phyloP scores from a whole-genome alignment of 305 asterid species.

The Solanum hybrid region DNA sequence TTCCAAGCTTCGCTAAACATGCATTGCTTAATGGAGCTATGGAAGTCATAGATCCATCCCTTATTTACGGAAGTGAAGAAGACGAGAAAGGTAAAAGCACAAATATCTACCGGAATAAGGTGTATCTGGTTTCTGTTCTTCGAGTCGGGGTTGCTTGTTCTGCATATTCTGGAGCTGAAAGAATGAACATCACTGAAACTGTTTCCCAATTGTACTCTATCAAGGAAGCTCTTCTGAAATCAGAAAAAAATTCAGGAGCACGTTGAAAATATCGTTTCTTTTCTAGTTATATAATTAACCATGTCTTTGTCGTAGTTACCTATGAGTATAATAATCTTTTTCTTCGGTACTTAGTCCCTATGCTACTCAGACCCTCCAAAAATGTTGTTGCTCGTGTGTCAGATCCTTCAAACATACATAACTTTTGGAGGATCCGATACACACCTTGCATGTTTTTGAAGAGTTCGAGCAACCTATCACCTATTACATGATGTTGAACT shows the following conservation, averaged over 20 bases:
- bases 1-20: neutral
- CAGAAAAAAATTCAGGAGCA: neutral
- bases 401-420: neutral
- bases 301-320: neutral
- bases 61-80: neutral
- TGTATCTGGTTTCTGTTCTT: neutral
- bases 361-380: neutral
- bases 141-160: slow-evolving; percentile 8
- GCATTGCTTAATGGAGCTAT: neutral
- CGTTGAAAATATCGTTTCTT: neutral
- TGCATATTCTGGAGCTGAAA: slow-evolving; percentile 6
- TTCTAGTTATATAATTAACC: neutral
- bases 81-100: neutral
- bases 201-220: neutral
- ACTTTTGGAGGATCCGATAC: neutral
- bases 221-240: neutral
- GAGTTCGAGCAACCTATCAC: neutral
- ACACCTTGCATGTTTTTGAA: neutral
- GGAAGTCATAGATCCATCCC: neutral
- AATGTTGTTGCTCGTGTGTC: neutral
- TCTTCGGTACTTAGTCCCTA: neutral
- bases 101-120: neutral
- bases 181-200: slow-evolving; percentile 8
- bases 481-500: neutral
- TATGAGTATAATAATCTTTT: neutral